Percentiles rank a stretch among this genome's conserved stretches.
Evolutionary conservation across 2,329 filamentous ascomycete genomes (phyloP).

Genomic region (Elsinoe australis): DNA sequence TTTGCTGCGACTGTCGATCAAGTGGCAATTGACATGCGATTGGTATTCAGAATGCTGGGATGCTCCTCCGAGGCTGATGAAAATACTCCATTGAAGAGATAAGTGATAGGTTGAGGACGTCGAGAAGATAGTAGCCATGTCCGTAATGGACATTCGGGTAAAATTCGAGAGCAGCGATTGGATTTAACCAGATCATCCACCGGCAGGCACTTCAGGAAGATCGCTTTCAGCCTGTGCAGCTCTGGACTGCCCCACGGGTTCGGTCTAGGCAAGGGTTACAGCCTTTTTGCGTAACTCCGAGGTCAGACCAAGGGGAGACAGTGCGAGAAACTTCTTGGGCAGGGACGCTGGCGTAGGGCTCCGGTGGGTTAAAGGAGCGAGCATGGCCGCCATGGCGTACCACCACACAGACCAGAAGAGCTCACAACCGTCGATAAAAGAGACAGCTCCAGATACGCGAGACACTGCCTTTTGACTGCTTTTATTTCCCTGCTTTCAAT

Average conservation of each 20-base stretch:
- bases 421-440: constrained; percentile 2
- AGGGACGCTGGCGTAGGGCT: background rate
- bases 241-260: constrained; percentile 1
- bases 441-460: constrained; percentile 5
- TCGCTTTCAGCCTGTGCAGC: background rate
- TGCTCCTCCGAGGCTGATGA: too few species aligned
- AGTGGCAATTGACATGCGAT: too few species aligned
- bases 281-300: background rate
- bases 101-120: too few species aligned
- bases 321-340: background rate
- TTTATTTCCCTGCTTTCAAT: background rate
- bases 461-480: background rate
- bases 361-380: constrained; percentile 1
- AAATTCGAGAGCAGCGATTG: constrained; percentile 1
- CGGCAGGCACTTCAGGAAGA: background rate
- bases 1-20: too few species aligned
- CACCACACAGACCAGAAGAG: background rate
- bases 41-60: too few species aligned
- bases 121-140: too few species aligned
- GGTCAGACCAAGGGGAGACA: background rate
- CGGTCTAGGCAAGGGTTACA: background rate
- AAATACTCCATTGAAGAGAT: too few species aligned
- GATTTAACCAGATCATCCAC: constrained; percentile 11
- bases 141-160: constrained; percentile 3
- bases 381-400: constrained; percentile 1